These are phyloP conservation scores for Tremellales sp. DNA, from an alignment of 1,284 basidiomycete genomes.

Conservation along the genomic window DNA sequence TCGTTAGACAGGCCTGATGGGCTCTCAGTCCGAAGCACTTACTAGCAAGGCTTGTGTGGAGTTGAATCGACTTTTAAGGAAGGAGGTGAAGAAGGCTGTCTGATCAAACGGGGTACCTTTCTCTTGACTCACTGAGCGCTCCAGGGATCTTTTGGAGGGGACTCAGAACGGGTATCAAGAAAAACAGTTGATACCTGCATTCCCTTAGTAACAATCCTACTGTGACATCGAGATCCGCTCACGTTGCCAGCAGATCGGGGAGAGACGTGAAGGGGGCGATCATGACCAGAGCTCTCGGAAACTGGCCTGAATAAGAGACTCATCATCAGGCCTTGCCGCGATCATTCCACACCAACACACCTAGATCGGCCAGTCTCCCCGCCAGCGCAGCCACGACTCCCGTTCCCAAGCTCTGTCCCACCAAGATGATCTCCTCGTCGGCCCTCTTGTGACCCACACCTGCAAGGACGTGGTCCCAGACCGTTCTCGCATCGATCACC, in stretches of 20 bases:
- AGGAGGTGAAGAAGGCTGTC: constrained; percentile 27
- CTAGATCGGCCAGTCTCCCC: constrained; percentile 32
- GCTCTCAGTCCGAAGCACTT: constrained; percentile 1
- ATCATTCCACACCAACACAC: constrained; percentile 19
- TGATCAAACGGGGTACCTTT: neutral
- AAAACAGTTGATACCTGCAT: constrained; percentile 35
- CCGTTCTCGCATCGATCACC: constrained; percentile 67
- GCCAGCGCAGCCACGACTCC: constrained; percentile 62
- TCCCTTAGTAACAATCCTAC: neutral
- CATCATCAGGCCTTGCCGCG: neutral
- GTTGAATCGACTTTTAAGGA: constrained; percentile 30
- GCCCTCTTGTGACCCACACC: neutral
- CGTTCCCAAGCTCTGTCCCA: constrained; percentile 81
- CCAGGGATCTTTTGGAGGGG: constrained; percentile 29
- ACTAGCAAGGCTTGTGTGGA: constrained; percentile 28
- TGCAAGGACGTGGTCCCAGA: constrained; percentile 56
- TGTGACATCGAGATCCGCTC: constrained; percentile 1
- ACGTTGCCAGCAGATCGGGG: constrained; percentile 37
- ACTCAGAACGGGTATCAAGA: constrained; percentile 33
- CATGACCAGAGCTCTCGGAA: constrained; percentile 36
- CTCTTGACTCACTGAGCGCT: constrained; percentile 20
- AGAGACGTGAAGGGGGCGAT: constrained; percentile 44
- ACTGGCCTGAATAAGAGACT: constrained; percentile 8
- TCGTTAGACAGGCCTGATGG: neutral
- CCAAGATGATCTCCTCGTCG: constrained; percentile 39